A percentile compares a stretch with the other conserved stretches of the same genome.
Evolutionary conservation across 2,329 filamentous ascomycete genomes (phyloP).

Genomic region (Leptodontidium sp.): DNA sequence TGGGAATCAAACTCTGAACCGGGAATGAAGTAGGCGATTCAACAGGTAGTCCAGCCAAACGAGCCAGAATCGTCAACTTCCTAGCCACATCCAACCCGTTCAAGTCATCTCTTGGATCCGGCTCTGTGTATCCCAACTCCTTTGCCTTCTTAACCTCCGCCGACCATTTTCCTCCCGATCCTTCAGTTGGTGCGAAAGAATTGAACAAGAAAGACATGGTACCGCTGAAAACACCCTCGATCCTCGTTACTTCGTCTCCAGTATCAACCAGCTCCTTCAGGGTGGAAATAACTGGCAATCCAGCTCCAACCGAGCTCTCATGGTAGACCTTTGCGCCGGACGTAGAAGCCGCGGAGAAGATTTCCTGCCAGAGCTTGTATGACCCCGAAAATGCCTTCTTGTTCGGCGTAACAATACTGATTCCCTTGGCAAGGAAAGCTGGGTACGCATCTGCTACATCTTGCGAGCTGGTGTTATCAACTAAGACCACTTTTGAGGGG

Average conservation of each 20-base stretch:
- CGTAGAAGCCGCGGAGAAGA: constrained; percentile 76
- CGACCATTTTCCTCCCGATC: constrained; percentile 83
- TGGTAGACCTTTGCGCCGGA: constrained; percentile 89
- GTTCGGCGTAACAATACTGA: constrained; percentile 95
- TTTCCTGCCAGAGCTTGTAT: constrained; percentile 84
- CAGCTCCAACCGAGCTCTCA: constrained; percentile 93
- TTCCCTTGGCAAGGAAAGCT: constrained; percentile 77
- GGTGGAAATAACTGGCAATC: constrained; percentile 91
- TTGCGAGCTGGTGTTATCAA: constrained; percentile 96
- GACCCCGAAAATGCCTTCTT: constrained; percentile 96
- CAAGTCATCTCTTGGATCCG: constrained; percentile 84
- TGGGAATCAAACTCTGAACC: constrained; percentile 91
- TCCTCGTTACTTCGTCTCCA: constrained; percentile 88
- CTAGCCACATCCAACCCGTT: constrained; percentile 92
- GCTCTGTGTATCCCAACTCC: constrained; percentile 90
- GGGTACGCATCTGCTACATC: constrained; percentile 87
- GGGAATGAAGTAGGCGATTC: constrained; percentile 89
- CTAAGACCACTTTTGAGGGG: constrained; percentile 80
- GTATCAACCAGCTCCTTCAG: constrained; percentile 94
- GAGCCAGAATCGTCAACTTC: constrained; percentile 93
- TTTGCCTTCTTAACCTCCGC: constrained; percentile 93
- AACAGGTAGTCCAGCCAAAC: constrained; percentile 82
- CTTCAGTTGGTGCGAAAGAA: constrained; percentile 85
- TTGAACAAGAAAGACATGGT: constrained; percentile 99
- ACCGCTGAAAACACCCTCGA: constrained; percentile 97